Conservation (phyloP, 129 eudicot genomes). For the Saposhnikovia divaricata region DNA sequence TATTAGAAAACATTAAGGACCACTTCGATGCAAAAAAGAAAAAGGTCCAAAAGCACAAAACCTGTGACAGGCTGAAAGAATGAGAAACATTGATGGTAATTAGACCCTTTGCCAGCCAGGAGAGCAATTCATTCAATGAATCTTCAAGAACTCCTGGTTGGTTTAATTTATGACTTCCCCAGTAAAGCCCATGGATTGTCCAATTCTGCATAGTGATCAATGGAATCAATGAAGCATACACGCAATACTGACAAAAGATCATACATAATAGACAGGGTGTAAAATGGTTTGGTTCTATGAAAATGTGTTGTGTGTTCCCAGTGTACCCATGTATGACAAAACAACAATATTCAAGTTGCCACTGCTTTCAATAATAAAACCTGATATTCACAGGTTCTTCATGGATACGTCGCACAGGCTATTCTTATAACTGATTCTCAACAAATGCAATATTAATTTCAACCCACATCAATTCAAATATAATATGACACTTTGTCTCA, state of each 20-base stretch:
- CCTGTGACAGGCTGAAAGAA: constrained; percentile 66
- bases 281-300: neutral
- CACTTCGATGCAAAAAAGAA: neutral
- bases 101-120: constrained; percentile 72
- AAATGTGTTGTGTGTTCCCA: neutral
- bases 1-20: neutral
- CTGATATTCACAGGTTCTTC: neutral
- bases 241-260: neutral
- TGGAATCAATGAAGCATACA: neutral
- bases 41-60: constrained; percentile 11
- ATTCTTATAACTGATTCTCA: neutral
- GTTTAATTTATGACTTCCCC: constrained; percentile 79
- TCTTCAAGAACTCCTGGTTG: constrained; percentile 58
- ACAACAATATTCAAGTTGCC: neutral
- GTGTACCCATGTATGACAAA: neutral
- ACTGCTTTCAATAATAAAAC: neutral
- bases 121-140: constrained; percentile 72
- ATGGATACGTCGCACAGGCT: neutral
- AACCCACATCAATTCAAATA: neutral
- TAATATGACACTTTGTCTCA: neutral
- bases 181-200: constrained; percentile 95
- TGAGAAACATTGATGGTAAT: constrained; percentile 69
- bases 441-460: neutral
- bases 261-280: neutral
- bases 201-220: constrained; percentile 52